A percentile compares a stretch with the other conserved stretches of the same genome.
phyloP scores from a whole-genome alignment of 208 protist genomes.

The Leishmania braziliensis region DNA sequence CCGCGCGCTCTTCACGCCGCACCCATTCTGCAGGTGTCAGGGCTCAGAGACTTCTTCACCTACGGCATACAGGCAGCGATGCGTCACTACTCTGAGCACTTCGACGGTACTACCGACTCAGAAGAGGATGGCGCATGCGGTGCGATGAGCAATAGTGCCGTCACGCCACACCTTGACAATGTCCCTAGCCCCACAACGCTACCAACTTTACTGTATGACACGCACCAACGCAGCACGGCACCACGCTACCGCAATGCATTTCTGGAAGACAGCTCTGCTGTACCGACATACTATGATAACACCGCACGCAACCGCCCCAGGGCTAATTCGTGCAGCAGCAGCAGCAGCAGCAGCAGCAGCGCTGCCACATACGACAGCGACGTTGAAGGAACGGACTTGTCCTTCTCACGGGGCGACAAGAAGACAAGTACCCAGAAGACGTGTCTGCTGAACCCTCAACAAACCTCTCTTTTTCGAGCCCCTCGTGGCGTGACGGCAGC shows the following conservation, averaged over 20 bases:
- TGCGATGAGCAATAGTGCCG: background rate
- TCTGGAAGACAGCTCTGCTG: constrained; percentile 1
- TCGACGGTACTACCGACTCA: background rate
- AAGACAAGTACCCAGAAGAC: background rate
- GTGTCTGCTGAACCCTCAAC: constrained; percentile 8
- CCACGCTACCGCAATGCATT: constrained; percentile 13
- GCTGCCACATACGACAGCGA: constrained; percentile 30
- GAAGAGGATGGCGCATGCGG: background rate
- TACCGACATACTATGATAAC: background rate
- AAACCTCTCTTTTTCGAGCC: constrained; percentile 23
- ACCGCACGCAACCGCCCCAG: background rate
- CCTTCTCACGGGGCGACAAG: background rate
- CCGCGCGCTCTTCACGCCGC: background rate
- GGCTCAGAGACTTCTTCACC: constrained; percentile 21
- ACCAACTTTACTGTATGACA: background rate
- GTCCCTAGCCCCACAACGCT: background rate
- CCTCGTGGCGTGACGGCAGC: background rate
- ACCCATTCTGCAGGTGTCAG: constrained; percentile 12
- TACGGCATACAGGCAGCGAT: constrained; percentile 28
- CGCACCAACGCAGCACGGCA: background rate
- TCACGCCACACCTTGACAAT: background rate
- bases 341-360: constrained; percentile 12
- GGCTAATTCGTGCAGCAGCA: background rate
- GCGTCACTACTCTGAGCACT: constrained; percentile 20
- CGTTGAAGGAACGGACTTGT: background rate